phyloP scores from a whole-genome alignment of 176 grass and related monocot genomes.

The Metroxylon sagu region DNA sequence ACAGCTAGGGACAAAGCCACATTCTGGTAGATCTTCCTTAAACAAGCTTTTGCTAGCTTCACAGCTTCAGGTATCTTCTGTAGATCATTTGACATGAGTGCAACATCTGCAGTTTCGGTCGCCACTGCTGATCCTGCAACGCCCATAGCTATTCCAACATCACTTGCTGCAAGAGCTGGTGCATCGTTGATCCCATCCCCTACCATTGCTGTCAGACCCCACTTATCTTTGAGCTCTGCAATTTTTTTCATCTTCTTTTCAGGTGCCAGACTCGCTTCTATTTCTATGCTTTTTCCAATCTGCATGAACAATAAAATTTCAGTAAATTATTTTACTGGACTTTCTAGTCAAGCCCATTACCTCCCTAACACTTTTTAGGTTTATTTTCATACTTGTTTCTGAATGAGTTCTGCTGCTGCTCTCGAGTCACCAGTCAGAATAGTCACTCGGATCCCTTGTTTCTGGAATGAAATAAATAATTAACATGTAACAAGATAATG shows the following conservation, averaged over 20 bases:
- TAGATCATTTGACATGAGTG: slow-evolving; percentile 10
- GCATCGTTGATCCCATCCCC: slow-evolving; percentile 12
- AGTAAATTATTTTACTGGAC: too few relatives aligned
- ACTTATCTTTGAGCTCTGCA: slow-evolving; percentile 2
- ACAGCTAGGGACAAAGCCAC: neutral
- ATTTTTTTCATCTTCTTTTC: slow-evolving; percentile 14
- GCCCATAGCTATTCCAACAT: slow-evolving; percentile 5
- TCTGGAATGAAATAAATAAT: neutral
- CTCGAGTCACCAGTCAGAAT: slow-evolving; percentile 8
- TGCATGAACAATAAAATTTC: neutral
- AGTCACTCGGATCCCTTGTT: slow-evolving; percentile 1
- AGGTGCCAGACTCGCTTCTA: slow-evolving; percentile 4
- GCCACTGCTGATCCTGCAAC: slow-evolving; percentile 4
- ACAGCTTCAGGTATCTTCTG: slow-evolving; percentile 9
- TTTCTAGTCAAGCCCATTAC: too few relatives aligned
- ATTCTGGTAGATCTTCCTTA: slow-evolving; percentile 13
- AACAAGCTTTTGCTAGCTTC: neutral
- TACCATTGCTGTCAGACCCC: slow-evolving; percentile 11
- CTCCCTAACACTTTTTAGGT: too few relatives aligned
- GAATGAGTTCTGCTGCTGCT: neutral
- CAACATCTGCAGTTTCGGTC: slow-evolving; percentile 1
- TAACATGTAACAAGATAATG: too few relatives aligned
- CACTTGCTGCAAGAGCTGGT: neutral
- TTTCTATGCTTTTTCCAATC: neutral
- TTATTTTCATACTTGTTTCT: slow-evolving; percentile 2